Evolutionary conservation across 140 eudicot species (phyloP).

Genomic region (Erigeron philadelphicus): DNA sequence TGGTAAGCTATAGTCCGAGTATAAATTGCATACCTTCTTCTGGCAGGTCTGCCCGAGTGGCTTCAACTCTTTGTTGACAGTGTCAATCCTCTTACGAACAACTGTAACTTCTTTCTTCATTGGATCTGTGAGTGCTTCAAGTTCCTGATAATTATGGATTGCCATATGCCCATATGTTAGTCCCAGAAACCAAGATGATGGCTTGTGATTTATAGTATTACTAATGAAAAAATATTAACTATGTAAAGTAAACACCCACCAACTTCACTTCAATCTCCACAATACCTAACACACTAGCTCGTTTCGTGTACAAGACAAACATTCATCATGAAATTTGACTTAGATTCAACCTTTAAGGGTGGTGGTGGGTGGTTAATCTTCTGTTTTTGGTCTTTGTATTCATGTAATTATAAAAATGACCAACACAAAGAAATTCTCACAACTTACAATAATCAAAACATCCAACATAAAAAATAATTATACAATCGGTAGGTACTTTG

Average conservation of each 20-base stretch:
- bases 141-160: constrained; percentile 49
- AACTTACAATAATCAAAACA: no score
- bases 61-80: constrained; percentile 78
- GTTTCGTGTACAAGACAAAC: constrained; percentile 25
- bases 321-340: constrained; percentile 20
- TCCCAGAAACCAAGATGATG: constrained; percentile 8
- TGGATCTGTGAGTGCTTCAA: constrained; percentile 84
- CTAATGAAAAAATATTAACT: constrained; percentile 5
- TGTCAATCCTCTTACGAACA: constrained; percentile 82
- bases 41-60: constrained; percentile 78
- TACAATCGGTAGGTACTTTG: no score
- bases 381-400: not conserved
- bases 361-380: constrained; percentile 2
- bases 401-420: no score
- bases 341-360: constrained; percentile 8
- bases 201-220: not conserved
- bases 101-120: constrained; percentile 73
- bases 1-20: not conserved
- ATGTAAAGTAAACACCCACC: constrained; percentile 22
- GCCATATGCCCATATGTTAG: constrained; percentile 24
- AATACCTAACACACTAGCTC: constrained; percentile 35
- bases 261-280: constrained; percentile 29
- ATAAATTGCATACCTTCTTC: constrained; percentile 56
- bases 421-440: no score
- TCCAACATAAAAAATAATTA: no score